These are phyloP conservation scores for Dictyostelium brefeldianum DNA, from an alignment of 78 protist species.

Conservation along the genomic window DNA sequence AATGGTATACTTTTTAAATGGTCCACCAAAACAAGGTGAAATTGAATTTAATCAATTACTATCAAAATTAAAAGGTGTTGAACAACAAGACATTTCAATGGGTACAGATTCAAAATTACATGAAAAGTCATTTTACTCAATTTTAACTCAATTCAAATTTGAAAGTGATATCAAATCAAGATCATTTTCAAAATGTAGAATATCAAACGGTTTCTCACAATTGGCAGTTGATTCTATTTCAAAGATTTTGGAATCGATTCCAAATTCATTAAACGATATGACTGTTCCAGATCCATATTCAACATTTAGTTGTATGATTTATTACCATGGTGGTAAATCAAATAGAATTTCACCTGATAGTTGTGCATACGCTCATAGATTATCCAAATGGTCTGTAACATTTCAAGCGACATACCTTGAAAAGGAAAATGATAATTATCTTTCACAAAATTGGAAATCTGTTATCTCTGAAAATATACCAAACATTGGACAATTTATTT, in stretches of 20 bases:
- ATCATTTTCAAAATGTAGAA: neutral
- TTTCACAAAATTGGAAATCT: neutral
- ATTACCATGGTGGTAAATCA: conserved; percentile 15
- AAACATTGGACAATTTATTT: neutral
- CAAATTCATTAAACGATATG: neutral
- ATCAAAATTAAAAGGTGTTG: neutral
- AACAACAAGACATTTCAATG: no score
- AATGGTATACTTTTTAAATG: conserved; percentile 20
- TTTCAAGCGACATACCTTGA: neutral
- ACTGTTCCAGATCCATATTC: neutral
- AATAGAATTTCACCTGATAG: neutral
- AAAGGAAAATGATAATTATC: neutral
- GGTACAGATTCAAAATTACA: neutral
- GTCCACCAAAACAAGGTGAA: conserved; percentile 12
- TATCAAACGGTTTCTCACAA: neutral
- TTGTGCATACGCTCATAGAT: neutral
- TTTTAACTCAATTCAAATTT: neutral
- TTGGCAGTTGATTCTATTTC: neutral
- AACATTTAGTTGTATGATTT: neutral
- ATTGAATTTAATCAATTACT: neutral
- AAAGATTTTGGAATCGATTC: neutral
- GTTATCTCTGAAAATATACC: neutral
- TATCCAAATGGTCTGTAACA: neutral
- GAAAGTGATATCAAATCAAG: neutral
- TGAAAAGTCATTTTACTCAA: neutral